Evolutionary conservation across 1,139 yeast species (phyloP).

Genomic region (Debaryomyces nepalensis): DNA sequence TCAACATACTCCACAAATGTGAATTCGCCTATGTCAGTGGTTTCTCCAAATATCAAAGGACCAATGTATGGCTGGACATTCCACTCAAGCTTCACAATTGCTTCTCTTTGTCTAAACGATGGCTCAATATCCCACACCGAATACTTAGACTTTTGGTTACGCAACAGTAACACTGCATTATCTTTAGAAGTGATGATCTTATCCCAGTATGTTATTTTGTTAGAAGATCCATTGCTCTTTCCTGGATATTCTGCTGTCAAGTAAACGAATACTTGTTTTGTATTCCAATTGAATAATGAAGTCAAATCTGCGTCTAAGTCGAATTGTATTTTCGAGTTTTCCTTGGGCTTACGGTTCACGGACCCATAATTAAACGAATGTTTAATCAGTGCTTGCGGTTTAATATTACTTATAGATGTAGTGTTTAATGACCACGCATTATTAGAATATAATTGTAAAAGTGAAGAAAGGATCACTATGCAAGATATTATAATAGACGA

Average conservation of each 20-base stretch:
- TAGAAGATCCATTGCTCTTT: conserved; percentile 50
- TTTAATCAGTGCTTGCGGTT: conserved; percentile 53
- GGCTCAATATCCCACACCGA: conserved; percentile 87
- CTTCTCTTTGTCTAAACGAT: conserved; percentile 67
- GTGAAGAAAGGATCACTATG: conserved; percentile 51
- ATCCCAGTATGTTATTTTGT: conserved; percentile 91
- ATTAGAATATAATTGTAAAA: conserved; percentile 50
- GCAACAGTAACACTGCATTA: conserved; percentile 60
- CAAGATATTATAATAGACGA: conserved; percentile 52
- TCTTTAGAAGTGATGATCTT: conserved; percentile 64
- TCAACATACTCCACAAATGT: conserved; percentile 28
- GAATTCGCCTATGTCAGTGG: conserved; percentile 36
- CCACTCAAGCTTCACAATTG: conserved; percentile 79
- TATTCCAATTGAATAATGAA: conserved; percentile 92
- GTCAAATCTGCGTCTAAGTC: conserved; percentile 70
- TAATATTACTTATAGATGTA: conserved; percentile 43
- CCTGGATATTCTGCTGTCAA: conserved; percentile 89
- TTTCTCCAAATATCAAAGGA: conserved; percentile 70
- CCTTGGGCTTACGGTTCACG: conserved; percentile 70
- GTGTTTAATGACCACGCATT: conserved; percentile 52
- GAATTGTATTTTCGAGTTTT: conserved; percentile 72
- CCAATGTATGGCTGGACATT: conserved; percentile 93
- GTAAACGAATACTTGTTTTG: conserved; percentile 90
- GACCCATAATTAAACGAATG: conserved; percentile 79
- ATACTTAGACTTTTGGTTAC: conserved; percentile 69